Conservation (phyloP, 2,329 filamentous ascomycete species). For the Cercospora beticola region DNA sequence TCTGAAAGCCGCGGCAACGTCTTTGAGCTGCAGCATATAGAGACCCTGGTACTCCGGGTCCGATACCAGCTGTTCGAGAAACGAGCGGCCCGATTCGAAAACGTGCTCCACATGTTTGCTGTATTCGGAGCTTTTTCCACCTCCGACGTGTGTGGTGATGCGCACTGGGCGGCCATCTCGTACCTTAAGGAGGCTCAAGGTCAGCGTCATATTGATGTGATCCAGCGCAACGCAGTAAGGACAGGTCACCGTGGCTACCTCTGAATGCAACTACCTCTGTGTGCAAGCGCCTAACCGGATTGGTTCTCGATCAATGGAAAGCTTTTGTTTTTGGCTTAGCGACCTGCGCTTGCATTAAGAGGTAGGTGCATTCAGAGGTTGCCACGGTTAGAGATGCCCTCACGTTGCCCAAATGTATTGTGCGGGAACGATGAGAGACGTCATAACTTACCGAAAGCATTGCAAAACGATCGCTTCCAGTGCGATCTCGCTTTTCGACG, state of each 20-base stretch:
- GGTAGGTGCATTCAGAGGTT: too few species aligned
- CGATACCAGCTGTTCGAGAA: conserved; percentile 7
- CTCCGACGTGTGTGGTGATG: conserved; percentile 11
- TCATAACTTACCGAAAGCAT: conserved; percentile 13
- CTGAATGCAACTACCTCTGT: not conserved
- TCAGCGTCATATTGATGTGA: not conserved
- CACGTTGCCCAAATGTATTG: not conserved
- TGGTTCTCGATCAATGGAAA: too few species aligned
- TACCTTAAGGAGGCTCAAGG: not conserved
- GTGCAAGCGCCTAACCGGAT: not conserved
- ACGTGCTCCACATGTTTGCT: conserved; percentile 13
- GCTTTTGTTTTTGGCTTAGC: too few species aligned
- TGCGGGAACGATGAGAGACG: not conserved
- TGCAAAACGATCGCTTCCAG: conserved; percentile 8
- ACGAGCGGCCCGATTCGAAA: not conserved
- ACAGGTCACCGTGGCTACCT: not conserved
- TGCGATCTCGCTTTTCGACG: not conserved
- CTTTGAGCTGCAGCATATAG: conserved; percentile 10
- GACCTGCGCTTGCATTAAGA: too few species aligned
- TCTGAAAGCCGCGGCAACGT: conserved; percentile 11
- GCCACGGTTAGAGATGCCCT: too few species aligned
- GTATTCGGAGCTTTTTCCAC: conserved; percentile 3
- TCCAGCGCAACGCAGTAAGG: not conserved
- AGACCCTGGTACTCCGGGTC: conserved; percentile 8
- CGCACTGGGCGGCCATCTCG: conserved; percentile 5